These are phyloP conservation scores for Litchi chinensis DNA, from an alignment of 345 rosid species.

Conservation along the genomic window DNA sequence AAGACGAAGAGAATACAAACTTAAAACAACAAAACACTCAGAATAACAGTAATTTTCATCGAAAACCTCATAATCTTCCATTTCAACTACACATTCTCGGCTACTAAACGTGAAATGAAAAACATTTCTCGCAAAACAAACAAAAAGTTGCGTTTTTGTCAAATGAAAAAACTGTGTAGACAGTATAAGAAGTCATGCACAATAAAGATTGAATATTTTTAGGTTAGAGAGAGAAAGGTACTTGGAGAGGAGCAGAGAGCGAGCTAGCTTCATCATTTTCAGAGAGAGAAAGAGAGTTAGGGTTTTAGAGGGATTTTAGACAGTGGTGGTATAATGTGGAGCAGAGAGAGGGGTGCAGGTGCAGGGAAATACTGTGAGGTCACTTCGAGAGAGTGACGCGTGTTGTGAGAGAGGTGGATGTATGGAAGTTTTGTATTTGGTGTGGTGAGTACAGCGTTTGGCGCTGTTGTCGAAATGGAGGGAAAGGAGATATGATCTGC, in stretches of 20 bases:
- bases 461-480: too few species aligned
- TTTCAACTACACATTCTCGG: not conserved
- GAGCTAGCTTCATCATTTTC: conserved; percentile 42
- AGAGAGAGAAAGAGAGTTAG: not conserved
- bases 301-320: not conserved
- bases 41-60: not conserved
- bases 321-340: not conserved
- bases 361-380: not conserved
- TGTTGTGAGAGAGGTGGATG: too few species aligned
- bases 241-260: conserved; percentile 46
- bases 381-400: too few species aligned
- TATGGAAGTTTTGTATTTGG: too few species aligned
- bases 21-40: not conserved
- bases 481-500: too few species aligned
- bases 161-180: not conserved
- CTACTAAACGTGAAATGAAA: not conserved
- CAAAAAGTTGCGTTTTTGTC: not conserved
- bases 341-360: not conserved
- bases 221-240: not conserved
- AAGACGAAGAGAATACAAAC: not conserved
- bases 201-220: not conserved
- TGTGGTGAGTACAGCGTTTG: too few species aligned
- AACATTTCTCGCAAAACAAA: not conserved
- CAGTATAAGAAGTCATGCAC: not conserved
- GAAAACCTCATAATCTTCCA: not conserved